Percentiles rank a stretch among this genome's conserved stretches.
phyloP scores from a whole-genome alignment of 495 filamentous ascomycete species.

The Xylaria grammica region DNA sequence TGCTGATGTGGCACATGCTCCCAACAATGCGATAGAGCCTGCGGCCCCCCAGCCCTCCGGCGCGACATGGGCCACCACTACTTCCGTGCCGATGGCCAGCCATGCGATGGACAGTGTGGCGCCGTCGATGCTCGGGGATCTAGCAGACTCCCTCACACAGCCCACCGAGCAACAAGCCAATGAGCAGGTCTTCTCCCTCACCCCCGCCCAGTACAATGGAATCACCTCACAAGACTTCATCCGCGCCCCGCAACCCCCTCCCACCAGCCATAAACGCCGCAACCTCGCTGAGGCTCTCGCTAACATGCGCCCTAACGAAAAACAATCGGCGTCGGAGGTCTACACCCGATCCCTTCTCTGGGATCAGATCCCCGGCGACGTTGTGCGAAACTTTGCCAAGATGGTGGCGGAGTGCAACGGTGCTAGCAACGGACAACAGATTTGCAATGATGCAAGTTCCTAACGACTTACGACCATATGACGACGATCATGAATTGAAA shows the following conservation, averaged over 20 bases:
- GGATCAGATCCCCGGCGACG: slow-evolving; percentile 90
- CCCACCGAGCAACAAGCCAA: slow-evolving; percentile 86
- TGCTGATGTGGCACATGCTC: slow-evolving; percentile 62
- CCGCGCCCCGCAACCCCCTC: slow-evolving; percentile 51
- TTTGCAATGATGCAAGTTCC: slow-evolving; percentile 42
- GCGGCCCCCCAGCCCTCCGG: slow-evolving; percentile 58
- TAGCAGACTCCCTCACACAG: slow-evolving; percentile 73
- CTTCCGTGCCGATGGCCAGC: slow-evolving; percentile 56
- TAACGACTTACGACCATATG: slow-evolving; percentile 36
- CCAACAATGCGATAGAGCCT: slow-evolving; percentile 50
- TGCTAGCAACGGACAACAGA: slow-evolving; percentile 32
- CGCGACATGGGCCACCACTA: slow-evolving; percentile 50
- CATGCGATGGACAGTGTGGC: slow-evolving; percentile 59
- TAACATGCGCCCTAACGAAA: slow-evolving; percentile 71
- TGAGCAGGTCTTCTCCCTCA: slow-evolving; percentile 86
- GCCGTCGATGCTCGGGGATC: slow-evolving; percentile 71
- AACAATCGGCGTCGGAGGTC: slow-evolving; percentile 77
- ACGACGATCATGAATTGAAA: slow-evolving; percentile 29
- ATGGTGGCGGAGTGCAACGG: slow-evolving; percentile 72
- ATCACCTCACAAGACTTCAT: slow-evolving; percentile 75
- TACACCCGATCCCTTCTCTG: slow-evolving; percentile 93
- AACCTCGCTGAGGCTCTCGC: slow-evolving; percentile 85
- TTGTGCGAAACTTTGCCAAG: slow-evolving; percentile 89
- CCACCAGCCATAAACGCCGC: slow-evolving; percentile 61
- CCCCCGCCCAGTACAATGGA: slow-evolving; percentile 86